Evolutionary conservation across 306 rosid genomes (phyloP).

Genomic region (Lupinus albus): DNA sequence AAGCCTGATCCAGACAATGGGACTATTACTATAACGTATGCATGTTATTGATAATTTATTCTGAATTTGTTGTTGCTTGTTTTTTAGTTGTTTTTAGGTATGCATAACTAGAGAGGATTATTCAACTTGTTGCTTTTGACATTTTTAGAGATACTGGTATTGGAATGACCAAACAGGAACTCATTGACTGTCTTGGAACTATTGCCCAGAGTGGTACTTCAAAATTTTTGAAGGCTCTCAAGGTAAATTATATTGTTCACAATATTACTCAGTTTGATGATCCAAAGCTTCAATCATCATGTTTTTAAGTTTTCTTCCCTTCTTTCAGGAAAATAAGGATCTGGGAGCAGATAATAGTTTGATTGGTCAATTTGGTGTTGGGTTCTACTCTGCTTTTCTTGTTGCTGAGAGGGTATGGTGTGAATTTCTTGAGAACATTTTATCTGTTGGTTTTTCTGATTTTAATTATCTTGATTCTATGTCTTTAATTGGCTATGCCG

Average conservation of each 20-base stretch:
- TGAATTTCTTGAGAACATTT: background rate
- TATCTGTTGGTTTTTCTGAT: constrained; percentile 5
- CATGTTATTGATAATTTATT: background rate
- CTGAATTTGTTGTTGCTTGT: constrained; percentile 3
- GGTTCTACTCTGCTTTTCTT: constrained; percentile 96
- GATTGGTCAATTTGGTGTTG: constrained; percentile 99
- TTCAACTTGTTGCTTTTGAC: constrained; percentile 21
- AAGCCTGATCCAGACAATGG: constrained; percentile 87
- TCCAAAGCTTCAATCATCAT: constrained; percentile 18
- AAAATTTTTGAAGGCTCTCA: constrained; percentile 85
- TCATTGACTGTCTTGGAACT: constrained; percentile 96
- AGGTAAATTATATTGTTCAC: constrained; percentile 51
- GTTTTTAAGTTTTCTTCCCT: background rate
- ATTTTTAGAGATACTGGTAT: constrained; percentile 84
- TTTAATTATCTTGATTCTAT: background rate
- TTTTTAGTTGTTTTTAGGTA: background rate
- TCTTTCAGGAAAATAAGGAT: constrained; percentile 80
- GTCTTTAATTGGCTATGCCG: constrained; percentile 42
- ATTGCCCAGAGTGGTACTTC: constrained; percentile 99
- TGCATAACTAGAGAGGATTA: background rate
- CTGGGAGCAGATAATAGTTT: constrained; percentile 84
- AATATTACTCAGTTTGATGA: background rate
- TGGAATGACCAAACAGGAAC: constrained; percentile 92
- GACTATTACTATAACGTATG: constrained; percentile 83
- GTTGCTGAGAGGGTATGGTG: constrained; percentile 83